Conservation (phyloP, 2,329 filamentous ascomycete species). For the Epichloe coenophiala region DNA sequence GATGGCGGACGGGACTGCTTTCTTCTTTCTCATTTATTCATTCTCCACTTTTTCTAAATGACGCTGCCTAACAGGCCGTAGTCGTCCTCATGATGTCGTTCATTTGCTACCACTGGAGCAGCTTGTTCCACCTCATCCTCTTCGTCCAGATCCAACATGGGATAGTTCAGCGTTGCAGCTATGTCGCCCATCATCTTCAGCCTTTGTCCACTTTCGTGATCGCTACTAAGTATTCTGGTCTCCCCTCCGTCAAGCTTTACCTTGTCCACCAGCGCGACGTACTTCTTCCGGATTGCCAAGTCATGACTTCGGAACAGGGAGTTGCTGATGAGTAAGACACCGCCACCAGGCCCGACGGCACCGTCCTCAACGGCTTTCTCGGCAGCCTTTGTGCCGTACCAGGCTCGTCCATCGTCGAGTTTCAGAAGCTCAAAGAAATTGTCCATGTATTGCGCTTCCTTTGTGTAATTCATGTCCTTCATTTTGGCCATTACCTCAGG, state of each 20-base stretch:
- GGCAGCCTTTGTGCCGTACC: constrained; percentile 78
- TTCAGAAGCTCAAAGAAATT: constrained; percentile 66
- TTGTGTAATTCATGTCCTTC: constrained; percentile 75
- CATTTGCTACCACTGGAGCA: constrained; percentile 3
- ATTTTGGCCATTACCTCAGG: constrained; percentile 65
- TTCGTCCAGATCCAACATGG: constrained; percentile 68
- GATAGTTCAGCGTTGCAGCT: constrained; percentile 82
- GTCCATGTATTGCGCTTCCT: constrained; percentile 75
- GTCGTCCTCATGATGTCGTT: constrained; percentile 15
- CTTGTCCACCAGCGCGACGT: constrained; percentile 74
- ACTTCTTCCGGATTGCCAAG: constrained; percentile 60
- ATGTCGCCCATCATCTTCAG: constrained; percentile 76
- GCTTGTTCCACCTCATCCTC: constrained; percentile 35
- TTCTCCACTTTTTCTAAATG: constrained; percentile 12
- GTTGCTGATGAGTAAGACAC: constrained; percentile 76
- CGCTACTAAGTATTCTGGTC: constrained; percentile 75
- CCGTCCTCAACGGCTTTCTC: constrained; percentile 73
- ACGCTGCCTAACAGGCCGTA: constrained; percentile 20
- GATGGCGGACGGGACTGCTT: neutral
- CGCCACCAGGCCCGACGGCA: constrained; percentile 76
- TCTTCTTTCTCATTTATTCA: neutral
- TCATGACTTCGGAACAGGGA: constrained; percentile 75
- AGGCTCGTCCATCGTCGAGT: constrained; percentile 74
- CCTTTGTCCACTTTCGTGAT: constrained; percentile 84
- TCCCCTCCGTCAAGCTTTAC: constrained; percentile 83